Conservation (phyloP, 2,329 filamentous ascomycete species). For the Pestalotiopsis sp. region DNA sequence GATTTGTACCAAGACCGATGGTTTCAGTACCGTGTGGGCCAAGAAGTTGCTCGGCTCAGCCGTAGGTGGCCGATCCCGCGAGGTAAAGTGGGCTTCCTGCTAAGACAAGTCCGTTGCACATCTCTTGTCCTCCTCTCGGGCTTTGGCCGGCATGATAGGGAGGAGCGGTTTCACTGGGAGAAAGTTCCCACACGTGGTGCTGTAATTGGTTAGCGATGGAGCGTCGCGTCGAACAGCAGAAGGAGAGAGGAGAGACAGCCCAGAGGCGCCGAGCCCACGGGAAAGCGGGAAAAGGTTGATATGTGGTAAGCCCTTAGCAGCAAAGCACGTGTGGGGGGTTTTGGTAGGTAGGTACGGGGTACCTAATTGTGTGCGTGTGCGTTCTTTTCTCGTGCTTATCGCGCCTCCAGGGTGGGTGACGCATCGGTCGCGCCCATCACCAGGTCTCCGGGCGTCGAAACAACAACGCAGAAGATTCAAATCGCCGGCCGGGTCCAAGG, state of each 20-base stretch:
- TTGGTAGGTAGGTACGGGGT: background rate
- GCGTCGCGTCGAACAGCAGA: conserved; percentile 1
- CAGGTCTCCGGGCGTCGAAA: background rate
- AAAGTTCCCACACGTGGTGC: conserved; percentile 4
- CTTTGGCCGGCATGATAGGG: background rate
- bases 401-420: background rate
- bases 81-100: background rate
- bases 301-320: conserved; percentile 5
- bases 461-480: background rate
- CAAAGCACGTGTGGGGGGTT: conserved; percentile 7
- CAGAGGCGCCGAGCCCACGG: background rate
- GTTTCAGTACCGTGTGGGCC: conserved; percentile 11
- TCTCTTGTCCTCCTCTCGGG: background rate
- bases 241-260: background rate
- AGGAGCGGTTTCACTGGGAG: background rate
- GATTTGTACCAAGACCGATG: conserved; percentile 2
- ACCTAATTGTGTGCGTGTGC: background rate
- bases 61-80: background rate
- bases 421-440: background rate
- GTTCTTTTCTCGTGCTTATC: background rate
- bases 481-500: background rate
- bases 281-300: background rate
- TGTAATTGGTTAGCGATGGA: conserved; percentile 4
- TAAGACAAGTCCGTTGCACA: background rate
- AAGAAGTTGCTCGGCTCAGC: conserved; percentile 1